A percentile compares a stretch with the other conserved stretches of the same genome.
Evolutionary conservation across 768 basidiomycete genomes (phyloP).

Genomic region (Hydnum rufescens): DNA sequence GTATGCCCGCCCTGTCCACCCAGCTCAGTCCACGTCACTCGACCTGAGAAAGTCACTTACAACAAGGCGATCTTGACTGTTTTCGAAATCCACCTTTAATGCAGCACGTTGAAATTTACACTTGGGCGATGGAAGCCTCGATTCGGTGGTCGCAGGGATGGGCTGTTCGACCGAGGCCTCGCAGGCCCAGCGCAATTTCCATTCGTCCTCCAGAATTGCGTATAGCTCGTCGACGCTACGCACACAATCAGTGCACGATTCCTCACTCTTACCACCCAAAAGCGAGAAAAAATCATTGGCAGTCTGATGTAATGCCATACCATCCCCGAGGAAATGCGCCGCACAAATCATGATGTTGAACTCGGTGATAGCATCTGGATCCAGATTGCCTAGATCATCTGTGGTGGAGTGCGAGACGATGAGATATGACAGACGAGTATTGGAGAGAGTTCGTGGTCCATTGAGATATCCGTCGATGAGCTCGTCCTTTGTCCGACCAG

Average conservation of each 20-base stretch:
- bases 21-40: neutral
- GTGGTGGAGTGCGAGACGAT: slow-evolving; percentile 17
- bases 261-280: slow-evolving; percentile 21
- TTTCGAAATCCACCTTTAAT: slow-evolving; percentile 34
- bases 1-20: slow-evolving; percentile 45
- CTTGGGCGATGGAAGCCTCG: slow-evolving; percentile 23
- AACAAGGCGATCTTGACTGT: slow-evolving; percentile 34
- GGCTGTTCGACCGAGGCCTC: slow-evolving; percentile 8
- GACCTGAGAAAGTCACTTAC: slow-evolving; percentile 18
- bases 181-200: slow-evolving; percentile 8
- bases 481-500: slow-evolving; percentile 2
- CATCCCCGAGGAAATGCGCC: slow-evolving; percentile 70
- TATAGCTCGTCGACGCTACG: slow-evolving; percentile 8
- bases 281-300: slow-evolving; percentile 63
- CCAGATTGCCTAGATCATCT: slow-evolving; percentile 6
- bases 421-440: slow-evolving; percentile 44
- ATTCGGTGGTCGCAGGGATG: slow-evolving; percentile 32
- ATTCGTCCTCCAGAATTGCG: slow-evolving; percentile 12
- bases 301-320: slow-evolving; percentile 67
- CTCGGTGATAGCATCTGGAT: slow-evolving; percentile 12
- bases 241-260: slow-evolving; percentile 6
- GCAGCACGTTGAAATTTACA: slow-evolving; percentile 27
- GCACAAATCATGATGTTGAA: slow-evolving; percentile 55
- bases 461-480: slow-evolving; percentile 56
- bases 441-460: slow-evolving; percentile 52